Conservation (phyloP, 2,329 filamentous ascomycete species). For the Trichoderma sp. region DNA sequence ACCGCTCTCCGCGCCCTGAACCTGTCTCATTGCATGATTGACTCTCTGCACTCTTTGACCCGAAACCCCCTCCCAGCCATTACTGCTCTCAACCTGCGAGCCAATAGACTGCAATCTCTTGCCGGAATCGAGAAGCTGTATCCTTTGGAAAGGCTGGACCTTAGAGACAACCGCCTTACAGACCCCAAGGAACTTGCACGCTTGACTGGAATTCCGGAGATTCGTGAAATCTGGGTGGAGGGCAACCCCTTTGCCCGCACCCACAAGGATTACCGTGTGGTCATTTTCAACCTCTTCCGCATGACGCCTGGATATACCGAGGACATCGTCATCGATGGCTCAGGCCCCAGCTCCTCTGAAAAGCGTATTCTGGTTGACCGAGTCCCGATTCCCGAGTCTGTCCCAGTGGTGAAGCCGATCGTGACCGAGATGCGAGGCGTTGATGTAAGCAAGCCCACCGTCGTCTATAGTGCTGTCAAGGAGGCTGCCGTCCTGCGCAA, state of each 20-base stretch:
- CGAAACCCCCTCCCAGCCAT: slow-evolving; percentile 89
- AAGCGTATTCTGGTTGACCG: slow-evolving; percentile 80
- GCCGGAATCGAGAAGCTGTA: slow-evolving; percentile 86
- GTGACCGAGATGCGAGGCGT: slow-evolving; percentile 60
- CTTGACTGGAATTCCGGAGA: slow-evolving; percentile 84
- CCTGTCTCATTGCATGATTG: slow-evolving; percentile 96
- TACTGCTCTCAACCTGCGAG: slow-evolving; percentile 85
- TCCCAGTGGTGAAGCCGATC: slow-evolving; percentile 73
- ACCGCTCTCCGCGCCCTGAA: slow-evolving; percentile 90
- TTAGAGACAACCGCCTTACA: slow-evolving; percentile 86
- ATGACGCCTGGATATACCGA: slow-evolving; percentile 84
- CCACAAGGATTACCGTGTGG: slow-evolving; percentile 78
- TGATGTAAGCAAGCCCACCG: slow-evolving; percentile 65
- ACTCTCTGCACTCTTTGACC: slow-evolving; percentile 82
- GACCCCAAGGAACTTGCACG: slow-evolving; percentile 89
- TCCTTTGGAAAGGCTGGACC: slow-evolving; percentile 83
- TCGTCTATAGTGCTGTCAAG: slow-evolving; percentile 51
- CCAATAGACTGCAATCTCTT: slow-evolving; percentile 81
- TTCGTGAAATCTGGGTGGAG: slow-evolving; percentile 87
- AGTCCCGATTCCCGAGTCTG: slow-evolving; percentile 68
- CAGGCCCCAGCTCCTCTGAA: slow-evolving; percentile 80
- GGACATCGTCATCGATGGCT: slow-evolving; percentile 84
- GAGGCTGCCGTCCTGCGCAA: slow-evolving; percentile 57
- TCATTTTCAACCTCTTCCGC: slow-evolving; percentile 95
- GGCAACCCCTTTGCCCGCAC: slow-evolving; percentile 91